These are phyloP conservation scores for Aspergillus affinis DNA, from an alignment of 495 filamentous ascomycete species.

Conservation along the genomic window DNA sequence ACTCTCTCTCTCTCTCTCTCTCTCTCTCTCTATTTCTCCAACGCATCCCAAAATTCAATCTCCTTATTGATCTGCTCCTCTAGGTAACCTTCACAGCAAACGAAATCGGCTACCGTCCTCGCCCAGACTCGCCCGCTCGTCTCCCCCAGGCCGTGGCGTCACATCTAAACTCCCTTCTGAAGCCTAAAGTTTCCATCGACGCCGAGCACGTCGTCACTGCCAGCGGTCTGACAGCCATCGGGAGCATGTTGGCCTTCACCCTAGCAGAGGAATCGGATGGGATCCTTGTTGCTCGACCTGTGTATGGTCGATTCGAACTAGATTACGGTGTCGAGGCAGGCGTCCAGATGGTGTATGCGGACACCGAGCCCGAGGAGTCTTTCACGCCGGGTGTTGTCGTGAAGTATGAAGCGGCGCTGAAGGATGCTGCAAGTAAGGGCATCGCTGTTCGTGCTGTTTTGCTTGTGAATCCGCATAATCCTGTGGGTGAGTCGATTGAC, in stretches of 20 bases:
- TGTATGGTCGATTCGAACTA: constrained; percentile 42
- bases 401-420: constrained; percentile 34
- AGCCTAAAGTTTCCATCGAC: constrained; percentile 31
- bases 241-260: constrained; percentile 39
- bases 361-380: constrained; percentile 28
- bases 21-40: not conserved
- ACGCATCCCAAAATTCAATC: not conserved
- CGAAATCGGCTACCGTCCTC: constrained; percentile 32
- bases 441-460: constrained; percentile 26
- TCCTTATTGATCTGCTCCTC: not conserved
- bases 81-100: constrained; percentile 30
- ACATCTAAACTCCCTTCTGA: constrained; percentile 40
- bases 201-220: constrained; percentile 35
- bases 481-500: constrained; percentile 30
- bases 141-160: constrained; percentile 32
- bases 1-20: not conserved
- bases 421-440: constrained; percentile 15
- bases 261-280: constrained; percentile 46
- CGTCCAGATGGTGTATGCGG: constrained; percentile 37
- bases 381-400: constrained; percentile 28
- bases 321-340: constrained; percentile 37
- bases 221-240: constrained; percentile 36
- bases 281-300: constrained; percentile 42
- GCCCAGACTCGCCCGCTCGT: constrained; percentile 26
- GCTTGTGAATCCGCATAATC: constrained; percentile 46